Evolutionary conservation across 78 protist genomes (phyloP), one percentile per base, ranked within the genome.

Genomic region (Dictyostelium capitatum): DNA sequence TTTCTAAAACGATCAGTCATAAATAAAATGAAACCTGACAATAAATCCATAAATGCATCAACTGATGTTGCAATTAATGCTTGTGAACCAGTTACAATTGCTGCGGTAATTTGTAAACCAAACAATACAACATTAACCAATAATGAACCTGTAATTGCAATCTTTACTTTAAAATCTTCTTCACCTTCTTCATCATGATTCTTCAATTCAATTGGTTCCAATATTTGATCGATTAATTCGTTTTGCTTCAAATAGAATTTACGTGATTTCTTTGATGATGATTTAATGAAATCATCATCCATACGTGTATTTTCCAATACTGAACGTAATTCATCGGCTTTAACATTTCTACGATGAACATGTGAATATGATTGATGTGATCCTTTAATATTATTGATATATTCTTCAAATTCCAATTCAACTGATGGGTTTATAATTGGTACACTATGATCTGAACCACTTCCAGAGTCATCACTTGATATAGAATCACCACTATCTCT

Each of bases 41-140:
- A n/a, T 17, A 97, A 19, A 65, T 97, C 98, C 95, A 91, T 91
- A 53, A 91, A 91, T 25, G 97, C 94, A 48, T 97, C 97, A 15
- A 90, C 64, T 10, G 90, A 51, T 41, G 97, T 96, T 41, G 97
- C 96, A 14, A 85, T 20, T 6, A 97, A 80, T 11, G 96, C 47
- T 19, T 87, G 37, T 12, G 98, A 97, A 1, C 95, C 95, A 0
- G 98, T 92, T 32, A 85, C 50, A 30, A 91, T 64, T 1, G 96
- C 94, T 0, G 97, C 96, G 11, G 95, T 57, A 59, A 95, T 65
- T 65, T 97, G 96, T 43, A 93, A n/a, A 9, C 50, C 15, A 57
- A 95, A 83, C 14, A 97, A 67, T 54, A 91, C 64, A 53, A 92
- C 37, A 51, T 97, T 97, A 4, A 92, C 90, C 20, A 84, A 82